These are phyloP conservation scores for Hypoxylon trugodes DNA, from an alignment of 495 filamentous ascomycete genomes.

Conservation along the genomic window DNA sequence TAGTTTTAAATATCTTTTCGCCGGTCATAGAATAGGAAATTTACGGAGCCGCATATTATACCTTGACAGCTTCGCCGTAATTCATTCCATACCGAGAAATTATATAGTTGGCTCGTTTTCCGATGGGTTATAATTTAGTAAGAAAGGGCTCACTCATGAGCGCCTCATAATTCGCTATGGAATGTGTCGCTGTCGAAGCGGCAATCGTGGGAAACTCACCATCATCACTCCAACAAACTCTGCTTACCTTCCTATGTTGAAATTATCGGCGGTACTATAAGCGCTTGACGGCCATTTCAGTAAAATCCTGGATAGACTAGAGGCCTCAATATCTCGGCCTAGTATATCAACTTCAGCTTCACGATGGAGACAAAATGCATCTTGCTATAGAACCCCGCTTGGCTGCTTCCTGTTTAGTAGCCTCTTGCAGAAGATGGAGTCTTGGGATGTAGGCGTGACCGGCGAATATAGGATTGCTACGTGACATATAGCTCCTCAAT, in stretches of 20 bases:
- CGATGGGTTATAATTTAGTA: neutral
- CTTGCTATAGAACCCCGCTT: neutral
- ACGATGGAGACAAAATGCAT: neutral
- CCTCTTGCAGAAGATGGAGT: neutral
- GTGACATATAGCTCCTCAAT: constrained; percentile 9
- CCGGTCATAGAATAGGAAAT: constrained; percentile 2
- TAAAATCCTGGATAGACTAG: neutral
- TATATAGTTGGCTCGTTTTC: constrained; percentile 9
- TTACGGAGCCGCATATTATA: constrained; percentile 9
- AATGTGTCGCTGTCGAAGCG: neutral
- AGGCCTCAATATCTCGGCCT: neutral
- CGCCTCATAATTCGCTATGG: neutral
- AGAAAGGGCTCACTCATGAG: neutral
- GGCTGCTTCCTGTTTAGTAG: neutral
- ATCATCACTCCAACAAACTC: neutral
- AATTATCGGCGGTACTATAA: neutral
- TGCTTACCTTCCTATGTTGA: constrained; percentile 5
- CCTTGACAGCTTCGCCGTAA: neutral
- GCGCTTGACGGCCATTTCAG: neutral
- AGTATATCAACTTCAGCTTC: constrained; percentile 5
- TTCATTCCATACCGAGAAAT: neutral
- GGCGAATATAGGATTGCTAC: constrained; percentile 18
- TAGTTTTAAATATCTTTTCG: neutral
- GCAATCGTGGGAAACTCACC: neutral
- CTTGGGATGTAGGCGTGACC: neutral